Conservation (phyloP, 75 land plant genomes). For the Selaginella moellendorffii region DNA sequence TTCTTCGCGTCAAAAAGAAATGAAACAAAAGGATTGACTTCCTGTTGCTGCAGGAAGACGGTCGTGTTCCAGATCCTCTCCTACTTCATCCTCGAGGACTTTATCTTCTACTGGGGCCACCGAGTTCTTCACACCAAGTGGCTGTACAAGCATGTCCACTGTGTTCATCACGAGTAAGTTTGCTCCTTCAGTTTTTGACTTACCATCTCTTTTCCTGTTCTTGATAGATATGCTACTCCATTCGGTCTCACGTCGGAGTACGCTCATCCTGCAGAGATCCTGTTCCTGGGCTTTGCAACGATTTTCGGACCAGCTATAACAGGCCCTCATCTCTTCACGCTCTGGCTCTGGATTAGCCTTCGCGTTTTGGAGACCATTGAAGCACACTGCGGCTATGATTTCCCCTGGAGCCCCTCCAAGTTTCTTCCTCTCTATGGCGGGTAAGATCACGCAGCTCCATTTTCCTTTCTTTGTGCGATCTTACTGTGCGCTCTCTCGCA, state of each 20-base stretch:
- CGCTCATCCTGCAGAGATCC: conserved; percentile 6
- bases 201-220: not conserved
- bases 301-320: conserved; percentile 4
- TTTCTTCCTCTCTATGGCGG: conserved; percentile 8
- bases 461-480: not conserved
- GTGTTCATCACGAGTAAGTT: conserved; percentile 1
- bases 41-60: not conserved
- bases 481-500: not conserved
- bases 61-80: conserved; percentile 2
- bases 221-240: conserved; percentile 5
- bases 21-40: too few relatives aligned
- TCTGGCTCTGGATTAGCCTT: conserved; percentile 8
- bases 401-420: conserved; percentile 7
- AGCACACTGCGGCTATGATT: conserved; percentile 10
- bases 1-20: too few relatives aligned
- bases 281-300: conserved; percentile 4
- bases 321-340: not conserved
- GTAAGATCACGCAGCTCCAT: too few relatives aligned
- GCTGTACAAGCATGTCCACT: conserved; percentile 7
- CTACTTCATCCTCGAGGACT: conserved; percentile 7
- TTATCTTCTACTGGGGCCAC: conserved; percentile 3
- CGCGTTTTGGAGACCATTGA: conserved; percentile 6
- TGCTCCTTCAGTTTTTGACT: not conserved
- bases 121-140: not conserved
- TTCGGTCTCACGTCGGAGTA: conserved; percentile 8